Percentiles rank a stretch among this genome's conserved stretches.
Conservation (phyloP, 169 alveolate genomes). For the Perkinsus marinus region DNA sequence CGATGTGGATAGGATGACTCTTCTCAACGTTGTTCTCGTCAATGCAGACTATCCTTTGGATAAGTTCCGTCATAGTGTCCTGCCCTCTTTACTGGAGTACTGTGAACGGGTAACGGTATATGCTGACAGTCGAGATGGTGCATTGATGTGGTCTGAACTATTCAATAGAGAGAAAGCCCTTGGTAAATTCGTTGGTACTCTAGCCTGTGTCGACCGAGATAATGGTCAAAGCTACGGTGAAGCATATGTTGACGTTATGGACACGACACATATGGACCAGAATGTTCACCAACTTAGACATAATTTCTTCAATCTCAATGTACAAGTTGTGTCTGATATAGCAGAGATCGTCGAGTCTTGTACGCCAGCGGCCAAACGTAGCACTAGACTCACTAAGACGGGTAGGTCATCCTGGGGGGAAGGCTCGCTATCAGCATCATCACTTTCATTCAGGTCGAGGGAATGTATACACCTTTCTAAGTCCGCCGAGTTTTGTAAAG, state of each 20-base stretch:
- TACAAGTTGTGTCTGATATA: constrained; percentile 21
- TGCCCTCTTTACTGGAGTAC: constrained; percentile 22
- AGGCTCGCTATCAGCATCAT: neutral
- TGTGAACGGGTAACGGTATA: constrained; percentile 27
- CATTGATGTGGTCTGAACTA: constrained; percentile 30
- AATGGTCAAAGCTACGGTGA: neutral
- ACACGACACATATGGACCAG: constrained; percentile 25
- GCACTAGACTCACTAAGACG: constrained; percentile 20
- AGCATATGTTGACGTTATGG: constrained; percentile 25
- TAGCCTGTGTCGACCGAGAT: neutral
- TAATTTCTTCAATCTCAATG: constrained; percentile 21
- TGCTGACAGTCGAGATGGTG: constrained; percentile 30
- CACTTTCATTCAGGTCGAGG: neutral
- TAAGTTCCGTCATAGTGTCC: constrained; percentile 17
- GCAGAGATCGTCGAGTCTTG: constrained; percentile 23
- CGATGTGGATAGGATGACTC: neutral
- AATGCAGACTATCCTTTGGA: constrained; percentile 24
- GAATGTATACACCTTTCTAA: neutral
- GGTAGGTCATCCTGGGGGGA: neutral
- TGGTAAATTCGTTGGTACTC: constrained; percentile 25
- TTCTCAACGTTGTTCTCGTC: neutral
- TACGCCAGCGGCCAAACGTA: constrained; percentile 21
- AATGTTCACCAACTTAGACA: constrained; percentile 23
- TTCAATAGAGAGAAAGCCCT: constrained; percentile 21
- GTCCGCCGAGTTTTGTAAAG: neutral